Evolutionary conservation across 495 filamentous ascomycete genomes (phyloP), one percentile per base, ranked within the genome.

Genomic region (Achaetomiella virescens): DNA sequence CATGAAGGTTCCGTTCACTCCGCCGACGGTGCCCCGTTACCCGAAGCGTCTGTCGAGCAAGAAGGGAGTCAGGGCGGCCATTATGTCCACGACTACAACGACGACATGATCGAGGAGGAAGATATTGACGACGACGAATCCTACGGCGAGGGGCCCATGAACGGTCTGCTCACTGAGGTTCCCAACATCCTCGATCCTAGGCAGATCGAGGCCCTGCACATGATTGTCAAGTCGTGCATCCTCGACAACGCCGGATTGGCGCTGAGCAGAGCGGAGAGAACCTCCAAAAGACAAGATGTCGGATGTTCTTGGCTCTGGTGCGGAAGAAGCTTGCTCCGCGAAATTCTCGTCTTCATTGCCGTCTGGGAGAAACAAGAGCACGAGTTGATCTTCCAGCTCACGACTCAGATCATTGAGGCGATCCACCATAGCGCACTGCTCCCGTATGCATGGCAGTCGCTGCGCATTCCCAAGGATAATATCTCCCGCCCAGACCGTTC

Each of bases 281-380:
- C 64, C 84, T 92, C 69, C 88, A 95, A 66, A 85, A 87, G 37
- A 84, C 90, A 6, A 77, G 91, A 41, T 96, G 91, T 61, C 88
- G 95, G 59, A 88, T 95, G 53, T 78, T 97, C 35, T 75, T 97
- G 52, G 89, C 90, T 0, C 82, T 91, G 52, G 54, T 89, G 87
- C 54, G 91, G 91, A 15, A 83, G 88, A 40, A 96, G 93, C 61
- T 76, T 97, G 5, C 79, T 97, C 7, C 80, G 91, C 42, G 91
- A 97, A 62, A 82, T 97, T 48, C 76, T 97, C 21, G 95, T 97
- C 52, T 97, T 97, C 70, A 91, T 97, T 53, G 91, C 91, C 14
- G 90, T 93, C 14, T 97, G 91, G 91, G 91, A 97, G 65, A 84
- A 95, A 55, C 85, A 84, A 14, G 91, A 97, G 61, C 86, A 91